Base-by-base conservation (phyloP, 306 rosid genomes). In the Datisca glomerata region DNA sequence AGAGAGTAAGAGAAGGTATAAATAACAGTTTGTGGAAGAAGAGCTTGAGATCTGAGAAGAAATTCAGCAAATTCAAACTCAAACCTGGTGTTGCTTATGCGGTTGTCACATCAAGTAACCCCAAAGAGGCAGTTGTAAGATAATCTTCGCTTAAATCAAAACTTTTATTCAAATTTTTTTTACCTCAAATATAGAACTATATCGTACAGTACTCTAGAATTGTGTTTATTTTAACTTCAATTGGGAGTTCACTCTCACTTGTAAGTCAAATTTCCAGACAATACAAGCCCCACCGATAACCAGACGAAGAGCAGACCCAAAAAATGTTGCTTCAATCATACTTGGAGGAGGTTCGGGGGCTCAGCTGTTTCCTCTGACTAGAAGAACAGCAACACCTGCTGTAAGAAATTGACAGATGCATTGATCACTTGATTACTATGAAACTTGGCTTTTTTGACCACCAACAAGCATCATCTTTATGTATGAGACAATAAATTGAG, bases 291-390 rank as follows among this genome's bases (percentile, higher is more conserved):
- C 86, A 25, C 16, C 63, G 6, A 58, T 77, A 53, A 33, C 49
- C 16, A 71, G 80, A 57, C 66, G 51, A 42, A 76, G 57, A 31
- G 93, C 64, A 6, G 80, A 82, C 40, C 94, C 89, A 0, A 82
- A 74, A 56, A 79, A 63, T 58, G 94, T 87, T 44, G 79, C 80
- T 63, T 78, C 89, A 13, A 76, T 87, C 69, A 70, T 87, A 50
- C 47, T 87, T 69, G 94, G 96, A 48, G 94, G 93, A 11, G 94
- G 94, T 3, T 68, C 79, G 18, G 96, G 96, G 59, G 36, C 67
- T 54, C 80, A 76, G 15, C 85, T 87, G 4, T 79, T 82, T 69
- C 96, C 96, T 55, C 94, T 87, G 13, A 87, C 96, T 21, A 76
- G 47, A 24, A 25, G 71, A 69, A 41, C 93, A 35, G 94, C 96